Conservation (phyloP, 2,329 filamentous ascomycete species). For the Monosporascus sp. region DNA sequence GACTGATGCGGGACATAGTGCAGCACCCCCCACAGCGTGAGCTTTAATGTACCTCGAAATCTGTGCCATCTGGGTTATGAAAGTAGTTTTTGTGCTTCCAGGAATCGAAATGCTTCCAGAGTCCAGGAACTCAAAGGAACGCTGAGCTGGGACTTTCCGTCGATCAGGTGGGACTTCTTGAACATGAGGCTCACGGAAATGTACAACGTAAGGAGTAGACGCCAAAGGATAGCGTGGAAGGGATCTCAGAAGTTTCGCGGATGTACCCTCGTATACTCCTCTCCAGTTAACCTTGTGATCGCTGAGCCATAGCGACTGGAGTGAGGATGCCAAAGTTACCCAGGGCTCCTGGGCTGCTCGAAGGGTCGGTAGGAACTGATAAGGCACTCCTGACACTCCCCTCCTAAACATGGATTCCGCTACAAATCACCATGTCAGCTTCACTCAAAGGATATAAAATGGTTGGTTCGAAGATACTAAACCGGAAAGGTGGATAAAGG, state of each 20-base stretch:
- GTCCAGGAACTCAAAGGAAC: conserved; percentile 8
- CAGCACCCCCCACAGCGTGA: conserved; percentile 13
- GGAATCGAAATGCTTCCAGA: neutral
- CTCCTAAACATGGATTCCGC: conserved; percentile 2
- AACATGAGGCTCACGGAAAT: conserved; percentile 1
- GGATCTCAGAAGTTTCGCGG: conserved; percentile 1
- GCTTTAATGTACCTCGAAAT: conserved; percentile 12
- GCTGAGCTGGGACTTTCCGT: neutral
- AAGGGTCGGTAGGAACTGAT: neutral
- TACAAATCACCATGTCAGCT: neutral
- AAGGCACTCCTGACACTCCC: neutral
- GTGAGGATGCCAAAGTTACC: conserved; percentile 4
- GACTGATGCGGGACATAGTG: conserved; percentile 17
- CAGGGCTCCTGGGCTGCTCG: conserved; percentile 4
- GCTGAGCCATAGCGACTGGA: neutral
- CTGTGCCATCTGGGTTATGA: conserved; percentile 4
- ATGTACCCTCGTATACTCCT: conserved; percentile 5
- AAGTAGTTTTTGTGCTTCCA: conserved; percentile 2
- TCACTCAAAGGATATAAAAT: neutral
- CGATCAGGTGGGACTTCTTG: neutral
- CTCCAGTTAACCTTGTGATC: conserved; percentile 7
- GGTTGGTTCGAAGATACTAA: neutral
- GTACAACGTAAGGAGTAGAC: conserved; percentile 7
- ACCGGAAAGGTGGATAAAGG: neutral
- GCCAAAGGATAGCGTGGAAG: conserved; percentile 9